Evolutionary conservation across 805 yeast species (phyloP).

Genomic region (Myxozyma lipomycoides): DNA sequence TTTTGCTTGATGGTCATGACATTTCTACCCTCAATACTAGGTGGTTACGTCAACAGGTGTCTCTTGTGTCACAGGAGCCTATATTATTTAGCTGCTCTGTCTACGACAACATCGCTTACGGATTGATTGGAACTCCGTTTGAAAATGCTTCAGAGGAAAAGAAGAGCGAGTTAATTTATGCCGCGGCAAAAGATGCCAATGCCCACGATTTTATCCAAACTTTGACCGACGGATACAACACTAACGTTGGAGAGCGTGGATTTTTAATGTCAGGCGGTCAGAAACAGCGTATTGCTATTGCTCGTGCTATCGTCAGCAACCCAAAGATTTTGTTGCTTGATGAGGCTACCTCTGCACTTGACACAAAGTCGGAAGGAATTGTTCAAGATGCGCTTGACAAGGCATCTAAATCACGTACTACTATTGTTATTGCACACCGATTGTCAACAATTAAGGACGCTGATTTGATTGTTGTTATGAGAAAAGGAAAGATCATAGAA

Average conservation of each 20-base stretch:
- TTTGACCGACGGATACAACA: constrained; percentile 52
- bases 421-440: constrained; percentile 51
- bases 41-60: constrained; percentile 49
- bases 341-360: constrained; percentile 65
- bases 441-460: constrained; percentile 49
- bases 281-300: constrained; percentile 58
- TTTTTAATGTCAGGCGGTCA: constrained; percentile 64
- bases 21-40: constrained; percentile 49
- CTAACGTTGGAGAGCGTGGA: constrained; percentile 51
- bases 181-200: constrained; percentile 51
- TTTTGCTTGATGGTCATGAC: constrained; percentile 47
- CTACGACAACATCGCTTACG: constrained; percentile 73
- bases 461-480: constrained; percentile 45
- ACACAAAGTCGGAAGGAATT: constrained; percentile 55
- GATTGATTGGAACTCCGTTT: constrained; percentile 42
- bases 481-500: constrained; percentile 44
- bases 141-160: constrained; percentile 38
- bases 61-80: constrained; percentile 58
- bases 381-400: constrained; percentile 49
- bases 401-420: constrained; percentile 38
- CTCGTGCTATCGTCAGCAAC: constrained; percentile 52
- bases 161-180: constrained; percentile 38
- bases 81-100: constrained; percentile 71
- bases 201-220: constrained; percentile 46
- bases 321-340: constrained; percentile 56